Percentiles rank a stretch among this genome's conserved stretches.
Evolutionary conservation across 1,284 basidiomycete species (phyloP).

Genomic region (Tausonia pullulans): DNA sequence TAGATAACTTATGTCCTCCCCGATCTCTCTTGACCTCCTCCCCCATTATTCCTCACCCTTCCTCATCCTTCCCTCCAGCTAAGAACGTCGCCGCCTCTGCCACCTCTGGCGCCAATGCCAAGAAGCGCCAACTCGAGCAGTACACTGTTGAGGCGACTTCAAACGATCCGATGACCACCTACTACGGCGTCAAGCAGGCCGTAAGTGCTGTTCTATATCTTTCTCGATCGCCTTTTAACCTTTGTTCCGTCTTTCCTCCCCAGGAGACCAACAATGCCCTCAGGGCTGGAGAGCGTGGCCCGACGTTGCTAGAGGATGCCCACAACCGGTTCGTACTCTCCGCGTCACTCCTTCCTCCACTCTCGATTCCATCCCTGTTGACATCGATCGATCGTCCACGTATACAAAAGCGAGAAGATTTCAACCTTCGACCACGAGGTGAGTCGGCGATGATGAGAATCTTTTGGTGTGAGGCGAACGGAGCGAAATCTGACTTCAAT

Average conservation of each 20-base stretch:
- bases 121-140: conserved; percentile 25
- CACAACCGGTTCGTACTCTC: conserved; percentile 26
- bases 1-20: too few species aligned
- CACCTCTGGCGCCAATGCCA: conserved; percentile 27
- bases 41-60: background rate
- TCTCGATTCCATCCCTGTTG: background rate
- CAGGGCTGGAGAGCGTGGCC: conserved; percentile 30
- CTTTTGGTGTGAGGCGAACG: too few species aligned
- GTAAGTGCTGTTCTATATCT: conserved; percentile 16
- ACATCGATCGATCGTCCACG: background rate
- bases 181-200: conserved; percentile 30
- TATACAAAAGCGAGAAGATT: background rate
- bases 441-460: conserved; percentile 31
- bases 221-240: too few species aligned
- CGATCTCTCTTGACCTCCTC: background rate
- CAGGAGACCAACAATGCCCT: conserved; percentile 31
- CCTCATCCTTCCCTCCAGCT: background rate
- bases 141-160: conserved; percentile 16
- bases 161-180: conserved; percentile 27
- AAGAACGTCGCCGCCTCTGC: background rate
- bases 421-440: conserved; percentile 22
- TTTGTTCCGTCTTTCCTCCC: background rate
- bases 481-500: too few species aligned
- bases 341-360: background rate
- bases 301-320: conserved; percentile 29